These are phyloP conservation scores for Meyerozyma athensensis DNA, from an alignment of 1,139 yeast genomes.

Conservation along the genomic window DNA sequence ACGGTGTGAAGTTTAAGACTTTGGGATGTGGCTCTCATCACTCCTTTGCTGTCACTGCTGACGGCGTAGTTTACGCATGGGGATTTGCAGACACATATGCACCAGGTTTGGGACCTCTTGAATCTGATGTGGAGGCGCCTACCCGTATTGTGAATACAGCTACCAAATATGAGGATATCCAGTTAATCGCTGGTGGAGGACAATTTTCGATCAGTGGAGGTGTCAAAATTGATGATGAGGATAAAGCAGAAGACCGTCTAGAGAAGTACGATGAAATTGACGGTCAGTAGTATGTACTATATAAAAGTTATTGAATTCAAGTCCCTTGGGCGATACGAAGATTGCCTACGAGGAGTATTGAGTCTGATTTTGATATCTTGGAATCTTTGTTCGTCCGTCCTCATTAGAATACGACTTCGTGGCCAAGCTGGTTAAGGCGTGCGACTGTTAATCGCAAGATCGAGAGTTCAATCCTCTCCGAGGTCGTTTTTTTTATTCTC, in stretches of 20 bases:
- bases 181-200: conserved; percentile 84
- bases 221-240: conserved; percentile 56
- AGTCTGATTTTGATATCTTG: neutral
- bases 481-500: conserved; percentile 5
- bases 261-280: conserved; percentile 46
- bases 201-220: conserved; percentile 92
- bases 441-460: conserved; percentile 8
- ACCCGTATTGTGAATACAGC: conserved; percentile 91
- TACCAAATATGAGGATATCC: conserved; percentile 69
- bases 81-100: conserved; percentile 98
- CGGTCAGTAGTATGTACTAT: conserved; percentile 11
- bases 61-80: conserved; percentile 91
- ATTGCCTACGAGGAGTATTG: neutral
- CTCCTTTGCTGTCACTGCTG: conserved; percentile 76
- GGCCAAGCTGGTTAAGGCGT: conserved; percentile 9
- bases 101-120: conserved; percentile 88
- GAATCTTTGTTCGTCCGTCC: neutral
- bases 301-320: conserved; percentile 1
- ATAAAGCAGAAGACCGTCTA: conserved; percentile 52
- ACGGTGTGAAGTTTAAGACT: conserved; percentile 44
- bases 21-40: conserved; percentile 91
- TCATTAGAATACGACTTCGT: conserved; percentile 6
- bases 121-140: conserved; percentile 83
- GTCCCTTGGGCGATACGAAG: no score
- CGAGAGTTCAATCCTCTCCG: conserved; percentile 8